phyloP scores from a whole-genome alignment of 768 basidiomycete species.

The Mycena vulgaris region DNA sequence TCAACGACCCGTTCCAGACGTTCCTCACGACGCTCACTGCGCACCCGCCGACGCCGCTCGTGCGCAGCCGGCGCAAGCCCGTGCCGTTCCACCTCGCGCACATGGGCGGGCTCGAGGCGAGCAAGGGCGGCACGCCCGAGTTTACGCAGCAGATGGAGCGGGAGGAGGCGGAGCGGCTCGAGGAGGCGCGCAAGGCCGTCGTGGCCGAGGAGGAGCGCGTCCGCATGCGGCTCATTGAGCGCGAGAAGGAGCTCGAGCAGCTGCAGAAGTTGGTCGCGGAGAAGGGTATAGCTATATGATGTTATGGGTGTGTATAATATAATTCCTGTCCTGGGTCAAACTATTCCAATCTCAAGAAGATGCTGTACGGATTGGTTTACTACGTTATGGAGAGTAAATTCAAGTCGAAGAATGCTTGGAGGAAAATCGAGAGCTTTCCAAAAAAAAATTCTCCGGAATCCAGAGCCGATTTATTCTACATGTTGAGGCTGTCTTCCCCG shows the following conservation, averaged over 20 bases:
- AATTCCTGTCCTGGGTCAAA: background rate
- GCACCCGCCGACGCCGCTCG: constrained; percentile 89
- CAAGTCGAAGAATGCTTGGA: too few species aligned
- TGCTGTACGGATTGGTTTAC: too few species aligned
- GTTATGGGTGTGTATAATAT: background rate
- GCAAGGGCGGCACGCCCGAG: constrained; percentile 82
- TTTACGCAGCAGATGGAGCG: constrained; percentile 89
- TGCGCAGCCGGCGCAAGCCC: constrained; percentile 71
- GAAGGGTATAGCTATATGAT: background rate
- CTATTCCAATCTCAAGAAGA: too few species aligned
- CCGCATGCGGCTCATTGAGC: constrained; percentile 77
- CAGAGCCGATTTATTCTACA: too few species aligned
- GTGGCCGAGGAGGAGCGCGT: constrained; percentile 84
- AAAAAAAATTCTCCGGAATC: too few species aligned
- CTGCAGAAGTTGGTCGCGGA: constrained; percentile 71
- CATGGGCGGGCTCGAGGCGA: constrained; percentile 75
- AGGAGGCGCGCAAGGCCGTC: constrained; percentile 80
- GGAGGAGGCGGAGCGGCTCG: constrained; percentile 86
- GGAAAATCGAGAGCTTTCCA: too few species aligned
- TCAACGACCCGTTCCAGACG: constrained; percentile 91
- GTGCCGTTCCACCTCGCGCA: constrained; percentile 83
- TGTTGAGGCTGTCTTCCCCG: too few species aligned
- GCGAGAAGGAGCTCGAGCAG: constrained; percentile 85
- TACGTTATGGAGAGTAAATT: too few species aligned
- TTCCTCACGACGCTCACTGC: constrained; percentile 86